These are phyloP conservation scores for Bruguiera sexangula DNA, from an alignment of 345 rosid genomes.

Conservation along the genomic window DNA sequence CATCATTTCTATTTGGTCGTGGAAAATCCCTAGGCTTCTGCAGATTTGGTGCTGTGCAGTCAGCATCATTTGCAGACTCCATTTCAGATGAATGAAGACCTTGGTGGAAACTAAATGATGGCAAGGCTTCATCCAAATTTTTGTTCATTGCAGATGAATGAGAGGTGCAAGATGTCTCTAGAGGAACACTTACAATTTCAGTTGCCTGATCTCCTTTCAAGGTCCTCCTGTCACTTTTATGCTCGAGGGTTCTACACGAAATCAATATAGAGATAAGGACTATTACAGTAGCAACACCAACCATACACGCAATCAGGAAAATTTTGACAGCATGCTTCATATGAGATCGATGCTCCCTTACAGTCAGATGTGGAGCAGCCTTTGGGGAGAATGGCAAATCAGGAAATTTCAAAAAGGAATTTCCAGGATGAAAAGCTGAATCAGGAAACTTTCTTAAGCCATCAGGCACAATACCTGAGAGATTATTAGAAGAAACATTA, in stretches of 20 bases:
- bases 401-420: constrained; percentile 49
- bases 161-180: constrained; percentile 39
- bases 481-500: constrained; percentile 65
- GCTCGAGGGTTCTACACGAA: constrained; percentile 28
- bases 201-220: constrained; percentile 30
- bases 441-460: constrained; percentile 68
- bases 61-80: constrained; percentile 31
- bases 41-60: constrained; percentile 36
- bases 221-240: constrained; percentile 24
- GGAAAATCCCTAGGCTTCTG: constrained; percentile 30
- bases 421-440: constrained; percentile 85
- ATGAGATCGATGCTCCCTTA: constrained; percentile 28
- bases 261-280: constrained; percentile 44
- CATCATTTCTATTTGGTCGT: constrained; percentile 34
- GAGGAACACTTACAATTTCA: constrained; percentile 24
- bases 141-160: constrained; percentile 36
- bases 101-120: constrained; percentile 42
- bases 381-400: constrained; percentile 36
- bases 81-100: constrained; percentile 27
- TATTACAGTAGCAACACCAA: constrained; percentile 43
- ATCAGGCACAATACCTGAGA: constrained; percentile 70
- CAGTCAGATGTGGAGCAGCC: constrained; percentile 31
- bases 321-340: constrained; percentile 46
- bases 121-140: constrained; percentile 37
- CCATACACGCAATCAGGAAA: constrained; percentile 56